phyloP scores from a whole-genome alignment of 2,329 filamentous ascomycete genomes.

The Coniosporium tulheliwenetii region DNA sequence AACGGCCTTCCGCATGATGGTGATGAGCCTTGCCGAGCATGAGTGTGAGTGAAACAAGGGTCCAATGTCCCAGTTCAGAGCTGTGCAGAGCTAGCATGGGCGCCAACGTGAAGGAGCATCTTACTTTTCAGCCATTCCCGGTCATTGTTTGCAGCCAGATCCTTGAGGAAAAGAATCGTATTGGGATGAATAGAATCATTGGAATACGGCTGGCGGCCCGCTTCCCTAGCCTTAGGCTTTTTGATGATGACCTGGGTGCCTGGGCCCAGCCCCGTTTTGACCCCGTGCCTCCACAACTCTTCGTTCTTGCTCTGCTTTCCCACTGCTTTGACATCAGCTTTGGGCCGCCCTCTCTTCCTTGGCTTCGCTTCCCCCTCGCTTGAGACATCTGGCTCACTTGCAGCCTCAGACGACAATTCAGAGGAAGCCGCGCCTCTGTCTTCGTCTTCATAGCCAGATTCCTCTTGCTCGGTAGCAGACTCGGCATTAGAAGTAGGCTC shows the following conservation, averaged over 20 bases:
- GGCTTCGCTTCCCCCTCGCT: slow-evolving; percentile 14
- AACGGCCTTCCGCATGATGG: too few relatives aligned
- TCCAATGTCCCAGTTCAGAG: too few relatives aligned
- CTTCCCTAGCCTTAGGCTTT: slow-evolving; percentile 45
- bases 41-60: too few relatives aligned
- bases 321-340: slow-evolving; percentile 6
- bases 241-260: slow-evolving; percentile 46
- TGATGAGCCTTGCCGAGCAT: too few relatives aligned
- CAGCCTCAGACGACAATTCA: slow-evolving; percentile 17
- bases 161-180: slow-evolving; percentile 43
- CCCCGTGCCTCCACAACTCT: slow-evolving; percentile 41
- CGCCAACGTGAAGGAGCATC: slow-evolving; percentile 3
- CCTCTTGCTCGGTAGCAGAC: slow-evolving; percentile 15
- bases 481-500: slow-evolving; percentile 14
- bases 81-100: too few relatives aligned
- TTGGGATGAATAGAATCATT: slow-evolving; percentile 47
- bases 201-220: slow-evolving; percentile 41
- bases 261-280: slow-evolving; percentile 38
- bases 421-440: slow-evolving; percentile 14
- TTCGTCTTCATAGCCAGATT: slow-evolving; percentile 26
- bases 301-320: slow-evolving; percentile 19
- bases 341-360: slow-evolving; percentile 11
- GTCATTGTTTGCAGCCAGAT: slow-evolving; percentile 45
- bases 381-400: slow-evolving; percentile 15
- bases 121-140: slow-evolving; percentile 48